These are phyloP conservation scores for Cladophialophora exuberans DNA, from an alignment of 2,329 filamentous ascomycete genomes.

Conservation along the genomic window DNA sequence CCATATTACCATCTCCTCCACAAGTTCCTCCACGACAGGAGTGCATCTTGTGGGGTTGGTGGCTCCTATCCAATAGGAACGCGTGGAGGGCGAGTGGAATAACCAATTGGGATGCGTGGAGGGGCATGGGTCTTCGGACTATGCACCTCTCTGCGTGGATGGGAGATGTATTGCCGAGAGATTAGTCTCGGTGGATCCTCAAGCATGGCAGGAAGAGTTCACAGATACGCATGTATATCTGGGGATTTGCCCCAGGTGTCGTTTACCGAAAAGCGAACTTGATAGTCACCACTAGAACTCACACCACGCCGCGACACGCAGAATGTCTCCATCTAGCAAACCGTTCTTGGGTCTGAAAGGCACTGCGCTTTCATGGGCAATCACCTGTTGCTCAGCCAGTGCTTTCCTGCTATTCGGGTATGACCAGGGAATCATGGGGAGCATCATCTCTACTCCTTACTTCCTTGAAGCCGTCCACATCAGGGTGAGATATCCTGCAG, in stretches of 20 bases:
- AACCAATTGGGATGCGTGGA: constrained; percentile 7
- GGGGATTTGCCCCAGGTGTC: neutral
- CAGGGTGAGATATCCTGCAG: neutral
- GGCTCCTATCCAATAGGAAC: constrained; percentile 8
- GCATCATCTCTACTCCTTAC: constrained; percentile 30
- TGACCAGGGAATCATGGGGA: constrained; percentile 34
- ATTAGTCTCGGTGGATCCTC: neutral
- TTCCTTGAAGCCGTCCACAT: constrained; percentile 31
- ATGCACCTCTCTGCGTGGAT: neutral
- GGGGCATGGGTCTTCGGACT: neutral
- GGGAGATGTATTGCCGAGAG: neutral
- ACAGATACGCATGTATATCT: neutral
- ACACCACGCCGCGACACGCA: too few species aligned
- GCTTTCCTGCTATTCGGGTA: constrained; percentile 28
- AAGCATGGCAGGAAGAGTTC: neutral
- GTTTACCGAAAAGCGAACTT: neutral
- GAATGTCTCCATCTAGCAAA: constrained; percentile 14
- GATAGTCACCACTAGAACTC: neutral
- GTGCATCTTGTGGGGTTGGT: constrained; percentile 2
- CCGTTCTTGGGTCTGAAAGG: constrained; percentile 24
- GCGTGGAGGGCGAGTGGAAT: neutral
- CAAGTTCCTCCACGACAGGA: neutral
- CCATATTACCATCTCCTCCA: neutral
- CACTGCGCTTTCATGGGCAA: constrained; percentile 20
- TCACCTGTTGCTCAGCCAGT: constrained; percentile 18